These are phyloP conservation scores for Proliferodiscus dingleyae DNA, from an alignment of 2,329 filamentous ascomycete genomes.

Conservation along the genomic window DNA sequence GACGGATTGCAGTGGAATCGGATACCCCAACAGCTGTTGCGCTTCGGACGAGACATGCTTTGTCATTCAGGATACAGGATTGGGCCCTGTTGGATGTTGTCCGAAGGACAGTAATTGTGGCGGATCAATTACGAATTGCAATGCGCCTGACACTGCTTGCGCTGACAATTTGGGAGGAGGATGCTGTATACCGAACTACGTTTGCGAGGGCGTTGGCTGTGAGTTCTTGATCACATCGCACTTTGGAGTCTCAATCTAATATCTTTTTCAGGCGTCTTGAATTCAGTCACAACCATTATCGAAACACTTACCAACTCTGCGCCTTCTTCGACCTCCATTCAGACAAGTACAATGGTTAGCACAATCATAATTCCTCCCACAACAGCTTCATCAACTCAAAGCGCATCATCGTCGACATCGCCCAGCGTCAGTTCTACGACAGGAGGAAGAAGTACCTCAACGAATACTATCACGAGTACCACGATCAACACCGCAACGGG, in stretches of 20 bases:
- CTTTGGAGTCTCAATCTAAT: neutral
- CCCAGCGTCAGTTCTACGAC: too few relatives aligned
- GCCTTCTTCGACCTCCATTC: neutral
- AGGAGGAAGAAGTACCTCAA: slow-evolving; percentile 33
- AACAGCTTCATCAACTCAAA: slow-evolving; percentile 1
- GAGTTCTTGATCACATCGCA: slow-evolving; percentile 23
- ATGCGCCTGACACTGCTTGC: slow-evolving; percentile 59
- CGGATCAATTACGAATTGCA: slow-evolving; percentile 58
- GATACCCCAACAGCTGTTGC: slow-evolving; percentile 69
- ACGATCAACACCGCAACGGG: slow-evolving; percentile 36
- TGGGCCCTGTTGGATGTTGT: slow-evolving; percentile 72
- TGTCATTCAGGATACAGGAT: slow-evolving; percentile 53
- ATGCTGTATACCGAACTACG: slow-evolving; percentile 69
- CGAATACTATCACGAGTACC: slow-evolving; percentile 27
- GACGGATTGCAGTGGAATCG: slow-evolving; percentile 57
- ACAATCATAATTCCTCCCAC: slow-evolving; percentile 19
- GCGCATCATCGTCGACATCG: slow-evolving; percentile 10
- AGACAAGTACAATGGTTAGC: slow-evolving; percentile 10
- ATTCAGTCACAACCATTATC: slow-evolving; percentile 4
- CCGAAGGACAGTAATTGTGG: slow-evolving; percentile 59
- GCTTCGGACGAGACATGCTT: slow-evolving; percentile 61
- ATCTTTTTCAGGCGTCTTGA: slow-evolving; percentile 6
- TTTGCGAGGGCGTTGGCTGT: slow-evolving; percentile 68
- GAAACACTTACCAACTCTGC: neutral
- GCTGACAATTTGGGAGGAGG: slow-evolving; percentile 62